Evolutionary conservation across 768 basidiomycete genomes (phyloP), one percentile per base, ranked within the genome.

Genomic region (Agaricus subrufescens): DNA sequence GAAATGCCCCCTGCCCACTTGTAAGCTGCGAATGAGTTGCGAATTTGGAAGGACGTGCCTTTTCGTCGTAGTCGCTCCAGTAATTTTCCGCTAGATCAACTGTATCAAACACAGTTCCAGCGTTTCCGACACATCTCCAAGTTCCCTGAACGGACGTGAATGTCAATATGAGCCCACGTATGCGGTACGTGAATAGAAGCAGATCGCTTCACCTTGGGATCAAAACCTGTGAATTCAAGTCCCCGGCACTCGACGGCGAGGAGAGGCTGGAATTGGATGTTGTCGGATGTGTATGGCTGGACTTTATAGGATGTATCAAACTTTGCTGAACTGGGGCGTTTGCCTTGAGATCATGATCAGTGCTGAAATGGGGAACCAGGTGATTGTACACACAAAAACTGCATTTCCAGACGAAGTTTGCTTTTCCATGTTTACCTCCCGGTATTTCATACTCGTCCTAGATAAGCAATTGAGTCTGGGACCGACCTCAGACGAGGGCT

Each of bases 41-140:
- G 10, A 50, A n/a, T 8, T 15, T 8, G 27, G 29, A 14, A 1
- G n/a, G 31, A 37, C 71, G 44, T 58, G 87, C 93, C 80, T 94
- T 92, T 68, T 96, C 93, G 61, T 96, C 93, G 61, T 96, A 96
- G 63, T 94, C 93, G 11, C 76, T 81, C 94, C 94, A 96, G 66
- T 86, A 84, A 3, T 76, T 81, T 27, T 86, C 83, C 30, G 67
- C 68, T 42, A 91, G 72, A 31, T 86, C 84, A n/a, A 91, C 77
- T 2, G 91, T 83, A 8, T 71, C 47, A 64, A 94, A 94, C 3
- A 66, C 53, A 0, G 80, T 80, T 5, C 80, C 79, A 1, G 75
- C 79, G 3, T 66, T 67, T 6, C 94, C 93, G 43, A 75, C 75
- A 61, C 89, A 91, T 63, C 77, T 82, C 93, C 93, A 96, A 1